Percentiles rank a stretch among this genome's conserved stretches.
Conservation (phyloP, 148 eudicot species). For the Silene conica region DNA sequence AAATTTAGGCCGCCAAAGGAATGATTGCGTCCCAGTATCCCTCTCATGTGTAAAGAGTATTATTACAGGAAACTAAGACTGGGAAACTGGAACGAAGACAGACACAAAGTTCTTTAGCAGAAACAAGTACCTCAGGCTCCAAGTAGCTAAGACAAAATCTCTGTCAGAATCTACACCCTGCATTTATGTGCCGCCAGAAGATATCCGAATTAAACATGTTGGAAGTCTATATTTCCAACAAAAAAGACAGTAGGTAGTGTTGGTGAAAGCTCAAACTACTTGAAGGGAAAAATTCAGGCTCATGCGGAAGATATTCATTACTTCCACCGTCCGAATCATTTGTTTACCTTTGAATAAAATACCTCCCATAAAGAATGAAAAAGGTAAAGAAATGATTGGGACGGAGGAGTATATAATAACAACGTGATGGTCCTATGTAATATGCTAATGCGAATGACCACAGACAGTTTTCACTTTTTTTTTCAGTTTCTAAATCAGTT, state of each 20-base stretch:
- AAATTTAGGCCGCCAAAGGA: no score
- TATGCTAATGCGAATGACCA: background rate
- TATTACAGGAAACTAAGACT: background rate
- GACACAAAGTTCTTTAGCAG: background rate
- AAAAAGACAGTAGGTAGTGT: no score
- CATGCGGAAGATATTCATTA: background rate
- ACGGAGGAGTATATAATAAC: no score
- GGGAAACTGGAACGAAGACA: background rate
- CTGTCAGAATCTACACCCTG: constrained; percentile 48
- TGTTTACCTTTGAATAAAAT: no score
- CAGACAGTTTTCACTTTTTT: background rate
- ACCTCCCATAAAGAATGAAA: no score
- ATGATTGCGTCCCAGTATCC: no score
- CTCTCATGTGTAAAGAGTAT: background rate
- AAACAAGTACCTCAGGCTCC: constrained; percentile 66
- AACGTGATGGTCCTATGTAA: background rate
- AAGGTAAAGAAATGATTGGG: no score
- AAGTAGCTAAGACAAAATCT: constrained; percentile 52
- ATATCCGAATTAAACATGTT: background rate
- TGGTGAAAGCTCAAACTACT: background rate
- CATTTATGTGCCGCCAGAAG: constrained; percentile 7
- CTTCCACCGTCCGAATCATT: no score
- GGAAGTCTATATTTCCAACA: no score
- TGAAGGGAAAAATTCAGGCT: background rate
- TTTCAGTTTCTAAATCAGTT: background rate